phyloP scores from a whole-genome alignment of 2,329 filamentous ascomycete species.

The Neocucurbitaria cava region DNA sequence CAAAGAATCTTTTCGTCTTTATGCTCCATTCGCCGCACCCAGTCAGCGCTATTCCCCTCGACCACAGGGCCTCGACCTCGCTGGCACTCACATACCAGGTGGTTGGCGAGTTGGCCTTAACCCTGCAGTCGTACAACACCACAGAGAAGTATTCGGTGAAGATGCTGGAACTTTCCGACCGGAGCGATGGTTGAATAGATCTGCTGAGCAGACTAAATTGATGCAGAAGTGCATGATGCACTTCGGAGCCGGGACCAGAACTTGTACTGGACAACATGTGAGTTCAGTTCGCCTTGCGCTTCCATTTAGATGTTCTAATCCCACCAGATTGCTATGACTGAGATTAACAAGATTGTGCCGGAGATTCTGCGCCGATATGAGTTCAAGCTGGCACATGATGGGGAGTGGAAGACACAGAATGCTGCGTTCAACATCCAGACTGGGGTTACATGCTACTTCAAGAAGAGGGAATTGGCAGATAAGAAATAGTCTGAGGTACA shows the following conservation, averaged over 20 bases:
- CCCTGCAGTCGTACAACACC: slow-evolving; percentile 76
- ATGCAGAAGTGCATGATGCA: slow-evolving; percentile 74
- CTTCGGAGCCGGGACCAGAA: slow-evolving; percentile 10
- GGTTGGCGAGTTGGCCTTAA: slow-evolving; percentile 77
- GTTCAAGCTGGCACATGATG: slow-evolving; percentile 27
- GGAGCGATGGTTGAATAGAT: slow-evolving; percentile 66
- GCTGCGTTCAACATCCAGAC: slow-evolving; percentile 27
- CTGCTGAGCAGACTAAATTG: slow-evolving; percentile 63
- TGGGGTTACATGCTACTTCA: slow-evolving; percentile 19
- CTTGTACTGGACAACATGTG: slow-evolving; percentile 5
- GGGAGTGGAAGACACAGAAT: slow-evolving; percentile 27
- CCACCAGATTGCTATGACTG: slow-evolving; percentile 13
- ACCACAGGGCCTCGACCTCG: slow-evolving; percentile 66
- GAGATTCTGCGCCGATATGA: slow-evolving; percentile 25
- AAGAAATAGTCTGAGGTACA: not conserved
- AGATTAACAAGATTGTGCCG: slow-evolving; percentile 31
- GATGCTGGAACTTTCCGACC: slow-evolving; percentile 71
- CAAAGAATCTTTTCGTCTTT: slow-evolving; percentile 77
- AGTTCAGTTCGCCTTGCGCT: not conserved
- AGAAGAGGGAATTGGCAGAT: not conserved
- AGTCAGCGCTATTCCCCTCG: slow-evolving; percentile 74
- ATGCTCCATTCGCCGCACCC: slow-evolving; percentile 74
- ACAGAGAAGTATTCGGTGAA: slow-evolving; percentile 69
- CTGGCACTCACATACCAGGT: slow-evolving; percentile 66
- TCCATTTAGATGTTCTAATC: not conserved